Base-by-base conservation (phyloP, 2,329 filamentous ascomycete species). In the Endoconidiophora polonica region DNA sequence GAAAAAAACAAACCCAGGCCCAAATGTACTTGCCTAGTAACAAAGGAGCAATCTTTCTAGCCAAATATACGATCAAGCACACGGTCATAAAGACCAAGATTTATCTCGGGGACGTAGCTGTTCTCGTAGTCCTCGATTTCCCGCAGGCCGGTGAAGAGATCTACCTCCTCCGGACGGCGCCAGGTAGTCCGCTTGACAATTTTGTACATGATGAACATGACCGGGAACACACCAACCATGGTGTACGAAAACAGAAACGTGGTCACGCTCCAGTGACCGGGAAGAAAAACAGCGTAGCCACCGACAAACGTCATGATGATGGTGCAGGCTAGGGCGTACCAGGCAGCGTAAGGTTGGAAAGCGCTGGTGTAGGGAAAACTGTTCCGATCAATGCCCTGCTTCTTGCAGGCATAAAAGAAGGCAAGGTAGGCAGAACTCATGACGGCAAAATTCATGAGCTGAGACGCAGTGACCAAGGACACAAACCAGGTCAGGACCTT, bases 231-330 rank as follows among this genome's bases (percentile, higher is more conserved):
- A 4, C 73, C 74, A 46, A 88, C 74, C 71, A 85, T 86, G 45
- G 79, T 77, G 62, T 88, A 88, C 63, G 78, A 82, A 62, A 86
- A 86, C 24, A 90, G 62, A 60, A 90, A 91, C 5, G 74, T 77
- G 5, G 79, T 72, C 0, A 82, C 60, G 53, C 76, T 71, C 84
- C 82, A 90, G 0, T 64, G 59, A 1, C 64, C 18, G 0, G 81
- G 78, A 43, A 88, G 61, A 58, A 90, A 91, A 1, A 88, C 81
- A 0, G 79, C 73, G 55, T 87, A 90, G 0, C 84, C 84, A 6
- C 81, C 77, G 1, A 87, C 77, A 56, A 88, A 77, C 0, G 79
- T 74, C 79, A 90, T 87, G 55, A 83, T 62, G 45, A 75, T 73
- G 1, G 78, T 83, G 23, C 73, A 76, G 0, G 67, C 60, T 4